Base-by-base conservation (phyloP, 2,329 filamentous ascomycete genomes). In the Trichoderma afroharzianum region DNA sequence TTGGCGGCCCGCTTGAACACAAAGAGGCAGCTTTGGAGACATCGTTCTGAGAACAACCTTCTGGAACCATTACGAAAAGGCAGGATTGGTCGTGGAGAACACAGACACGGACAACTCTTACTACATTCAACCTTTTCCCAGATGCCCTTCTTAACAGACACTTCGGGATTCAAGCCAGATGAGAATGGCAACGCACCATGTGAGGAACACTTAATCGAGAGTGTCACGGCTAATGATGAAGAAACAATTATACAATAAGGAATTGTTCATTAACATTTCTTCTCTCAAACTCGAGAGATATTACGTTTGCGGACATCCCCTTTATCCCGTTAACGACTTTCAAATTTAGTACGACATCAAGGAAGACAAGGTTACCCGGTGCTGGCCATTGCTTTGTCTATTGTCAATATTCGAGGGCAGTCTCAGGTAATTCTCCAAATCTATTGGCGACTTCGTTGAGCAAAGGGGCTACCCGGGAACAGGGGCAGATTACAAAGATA, bases 11-110 rank as follows among this genome's bases (percentile, higher is more conserved):
- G 36, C 8, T 15, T 68, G 12, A 59, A 24, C 32, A 47, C 50
- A 24, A 68, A 58, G 4, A 58, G 21, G 3, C 55, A 68, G 28
- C 64, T 68, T 33, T 68, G 64, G 64, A 32, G 64, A 32, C 64
- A 47, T 33, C 64, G 55, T 9, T 68, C 64, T 6, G 64, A 68
- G 30, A 59, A 68, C 55, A 68, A 68, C 18, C 55, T 68, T 15
- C 5, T 47, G 6, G 55, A 59, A 6, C 26, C 36, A 24, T 39
- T 26, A 24, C 33, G 64, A 24, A 68, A 57, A 33, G 14, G 24
- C 43, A 67, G 8, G 5, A 3, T 21, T 32, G 3, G 14, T 4
- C 64, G n/a, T 2, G 24, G 43, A 39, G 63, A 33, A n/a, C 53
- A 59, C 12, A 39, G 55, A 12, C 26, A 61, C 8, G 55, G 55